These are phyloP conservation scores for Athelia psychrophila DNA, from an alignment of 1,284 basidiomycete genomes.

Conservation along the genomic window DNA sequence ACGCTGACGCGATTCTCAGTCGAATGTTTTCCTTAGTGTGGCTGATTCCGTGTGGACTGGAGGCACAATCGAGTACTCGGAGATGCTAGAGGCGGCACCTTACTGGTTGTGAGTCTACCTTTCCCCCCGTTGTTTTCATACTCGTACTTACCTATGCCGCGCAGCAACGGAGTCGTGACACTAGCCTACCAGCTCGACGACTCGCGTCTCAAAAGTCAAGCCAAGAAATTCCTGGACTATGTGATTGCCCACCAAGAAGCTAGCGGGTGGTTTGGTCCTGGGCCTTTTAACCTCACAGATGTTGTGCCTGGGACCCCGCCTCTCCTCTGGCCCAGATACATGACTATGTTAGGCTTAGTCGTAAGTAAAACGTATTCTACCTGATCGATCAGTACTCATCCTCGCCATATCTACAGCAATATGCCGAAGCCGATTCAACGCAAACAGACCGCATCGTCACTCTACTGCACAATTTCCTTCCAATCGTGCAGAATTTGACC, in stretches of 20 bases:
- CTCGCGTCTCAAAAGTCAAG: constrained; percentile 30
- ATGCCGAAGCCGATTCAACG: constrained; percentile 35
- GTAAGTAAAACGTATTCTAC: constrained; percentile 18
- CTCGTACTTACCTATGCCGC: not conserved
- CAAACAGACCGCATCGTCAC: constrained; percentile 32
- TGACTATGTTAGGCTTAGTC: constrained; percentile 33
- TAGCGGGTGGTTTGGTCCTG: constrained; percentile 36
- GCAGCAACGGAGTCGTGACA: no score
- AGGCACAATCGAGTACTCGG: constrained; percentile 37
- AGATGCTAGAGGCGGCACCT: constrained; percentile 38
- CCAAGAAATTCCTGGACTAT: constrained; percentile 33
- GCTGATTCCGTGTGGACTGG: constrained; percentile 40
- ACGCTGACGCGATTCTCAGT: not conserved
- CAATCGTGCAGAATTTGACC: constrained; percentile 30
- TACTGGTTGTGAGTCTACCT: constrained; percentile 37
- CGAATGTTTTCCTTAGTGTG: constrained; percentile 19
- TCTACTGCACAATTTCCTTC: constrained; percentile 32
- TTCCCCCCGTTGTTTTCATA: not conserved
- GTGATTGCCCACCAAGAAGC: constrained; percentile 29
- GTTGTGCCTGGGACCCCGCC: constrained; percentile 30
- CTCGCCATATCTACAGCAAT: constrained; percentile 27
- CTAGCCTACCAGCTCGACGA: constrained; percentile 26
- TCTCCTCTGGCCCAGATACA: constrained; percentile 37
- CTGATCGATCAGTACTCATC: not conserved
- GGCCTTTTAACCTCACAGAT: constrained; percentile 19